Base-by-base conservation (phyloP, 768 basidiomycete species). In the Hypholoma sublateritium region DNA sequence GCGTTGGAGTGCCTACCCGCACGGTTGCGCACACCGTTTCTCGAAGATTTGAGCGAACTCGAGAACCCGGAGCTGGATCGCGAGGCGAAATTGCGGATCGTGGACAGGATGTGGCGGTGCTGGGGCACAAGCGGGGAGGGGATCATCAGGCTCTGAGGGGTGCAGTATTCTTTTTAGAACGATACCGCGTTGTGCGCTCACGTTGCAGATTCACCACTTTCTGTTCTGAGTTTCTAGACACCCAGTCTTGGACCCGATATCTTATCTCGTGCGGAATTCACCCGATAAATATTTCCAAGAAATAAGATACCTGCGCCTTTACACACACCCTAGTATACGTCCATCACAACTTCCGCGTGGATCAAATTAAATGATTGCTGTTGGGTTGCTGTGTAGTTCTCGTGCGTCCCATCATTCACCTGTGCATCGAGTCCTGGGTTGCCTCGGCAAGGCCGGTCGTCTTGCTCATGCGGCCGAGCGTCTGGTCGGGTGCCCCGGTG, bases 21-120 rank as follows among this genome's bases (percentile, higher is more conserved):
- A 19, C 76, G 77, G 13, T 36, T 65, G n/a, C 80, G 83, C 14
- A 83, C 87, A 56, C 88, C 87, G 1, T 96, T 97, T 70, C 70
- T 98, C 60, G 87, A 91, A 52, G 95, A 98, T 65, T 81, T 97
- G 0, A 76, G 79, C 28, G 88, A 93, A 70, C 69, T 98, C 51
- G 93, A 95, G 69, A 84, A 93, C 64, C 85, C 89, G 0, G 75
- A 74, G 59, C 67, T 95, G 50, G 81, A 81, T 7, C 74, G 85
- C 53, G 77, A 77, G 46, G 91, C 91, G 65, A 94, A 95, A 73
- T 67, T 92, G 67, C 73, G 79, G 45, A 88, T 95, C 2, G 76
- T 96, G 4, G 85, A 93, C 48, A 74, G 92, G 67, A 93, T 96
- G 85, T 93, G 94, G 92, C 83, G 88, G 63, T 85, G 84, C 54